Evolutionary conservation across 306 rosid species (phyloP).

Genomic region (Lathyrus oleraceus): DNA sequence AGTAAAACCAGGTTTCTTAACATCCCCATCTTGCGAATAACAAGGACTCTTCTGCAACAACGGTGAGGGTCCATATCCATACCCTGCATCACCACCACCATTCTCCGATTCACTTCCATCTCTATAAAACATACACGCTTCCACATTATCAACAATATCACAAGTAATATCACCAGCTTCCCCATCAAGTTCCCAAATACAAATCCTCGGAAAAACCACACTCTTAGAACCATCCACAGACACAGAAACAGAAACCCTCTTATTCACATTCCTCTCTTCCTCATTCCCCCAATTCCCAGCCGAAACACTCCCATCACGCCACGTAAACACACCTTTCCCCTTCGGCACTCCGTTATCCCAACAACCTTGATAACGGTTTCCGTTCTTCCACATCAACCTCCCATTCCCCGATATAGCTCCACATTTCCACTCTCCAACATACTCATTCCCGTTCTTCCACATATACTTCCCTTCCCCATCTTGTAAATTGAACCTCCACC

Average conservation of each 20-base stretch:
- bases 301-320: constrained; percentile 41
- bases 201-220: constrained; percentile 51
- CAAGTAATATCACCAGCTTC: constrained; percentile 41
- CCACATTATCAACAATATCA: constrained; percentile 45
- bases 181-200: constrained; percentile 58
- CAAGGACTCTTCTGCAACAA: constrained; percentile 36
- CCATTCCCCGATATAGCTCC: constrained; percentile 50
- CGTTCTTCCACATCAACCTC: constrained; percentile 45
- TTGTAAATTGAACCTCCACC: constrained; percentile 51
- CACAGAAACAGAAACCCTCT: constrained; percentile 3
- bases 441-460: constrained; percentile 57
- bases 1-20: constrained; percentile 48
- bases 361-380: constrained; percentile 43
- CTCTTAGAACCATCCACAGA: constrained; percentile 40
- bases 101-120: constrained; percentile 29
- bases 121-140: constrained; percentile 45
- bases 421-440: constrained; percentile 47
- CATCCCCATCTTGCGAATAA: constrained; percentile 35
- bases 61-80: neutral
- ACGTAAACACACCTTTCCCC: constrained; percentile 49
- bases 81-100: constrained; percentile 1
- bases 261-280: constrained; percentile 1
- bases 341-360: constrained; percentile 57
- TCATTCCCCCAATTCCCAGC: constrained; percentile 45
- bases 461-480: constrained; percentile 55